Conservation (phyloP, 2,329 filamentous ascomycete species). For the Cercospora berteroae region DNA sequence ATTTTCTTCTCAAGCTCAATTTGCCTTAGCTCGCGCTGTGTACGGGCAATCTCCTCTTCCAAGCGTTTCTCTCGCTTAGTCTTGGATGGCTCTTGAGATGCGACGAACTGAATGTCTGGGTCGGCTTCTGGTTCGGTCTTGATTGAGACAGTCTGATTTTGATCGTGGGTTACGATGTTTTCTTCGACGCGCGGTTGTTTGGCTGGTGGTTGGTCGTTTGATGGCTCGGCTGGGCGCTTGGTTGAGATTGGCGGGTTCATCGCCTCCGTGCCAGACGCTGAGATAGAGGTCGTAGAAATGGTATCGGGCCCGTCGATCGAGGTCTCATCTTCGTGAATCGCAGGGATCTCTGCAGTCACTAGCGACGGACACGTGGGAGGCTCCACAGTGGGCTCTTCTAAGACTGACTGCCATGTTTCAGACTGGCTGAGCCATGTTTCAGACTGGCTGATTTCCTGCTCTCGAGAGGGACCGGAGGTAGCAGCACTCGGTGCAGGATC, state of each 20-base stretch:
- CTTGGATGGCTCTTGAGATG: neutral
- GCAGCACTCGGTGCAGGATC: neutral
- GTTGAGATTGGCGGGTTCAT: neutral
- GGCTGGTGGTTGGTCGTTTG: neutral
- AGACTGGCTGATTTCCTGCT: neutral
- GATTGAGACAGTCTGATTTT: neutral
- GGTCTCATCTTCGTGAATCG: neutral
- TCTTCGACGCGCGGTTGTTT: neutral
- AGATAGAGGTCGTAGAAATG: neutral
- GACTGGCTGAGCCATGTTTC: neutral
- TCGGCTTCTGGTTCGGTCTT: neutral
- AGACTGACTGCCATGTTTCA: neutral
- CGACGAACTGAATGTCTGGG: neutral
- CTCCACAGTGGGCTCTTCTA: neutral
- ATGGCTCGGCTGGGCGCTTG: neutral
- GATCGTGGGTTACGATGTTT: neutral
- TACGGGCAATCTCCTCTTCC: neutral
- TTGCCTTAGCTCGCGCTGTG: neutral
- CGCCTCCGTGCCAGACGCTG: neutral
- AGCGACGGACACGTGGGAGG: neutral
- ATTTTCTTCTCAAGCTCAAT: neutral
- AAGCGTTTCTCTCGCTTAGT: neutral
- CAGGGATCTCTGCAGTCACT: neutral
- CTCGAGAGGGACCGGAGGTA: neutral
- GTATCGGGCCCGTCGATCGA: neutral